Evolutionary conservation across 2,329 filamentous ascomycete genomes (phyloP), one percentile per base, ranked within the genome.

Genomic region (Boeremia exigua): DNA sequence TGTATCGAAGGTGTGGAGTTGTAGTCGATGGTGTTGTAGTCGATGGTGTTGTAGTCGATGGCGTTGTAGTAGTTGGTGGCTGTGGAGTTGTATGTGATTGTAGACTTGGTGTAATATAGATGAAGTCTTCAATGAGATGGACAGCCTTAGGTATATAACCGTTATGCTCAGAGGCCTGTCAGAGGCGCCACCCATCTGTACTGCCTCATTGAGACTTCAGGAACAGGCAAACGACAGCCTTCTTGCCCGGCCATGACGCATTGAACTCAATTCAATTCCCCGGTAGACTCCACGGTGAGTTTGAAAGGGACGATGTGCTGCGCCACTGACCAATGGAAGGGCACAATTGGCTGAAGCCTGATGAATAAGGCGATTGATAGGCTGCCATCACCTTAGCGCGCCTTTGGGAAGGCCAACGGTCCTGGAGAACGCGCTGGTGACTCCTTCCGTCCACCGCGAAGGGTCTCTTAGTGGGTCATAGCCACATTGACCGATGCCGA

Each of bases 161-260:
- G 53, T 56, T 54, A 15, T 15, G 37, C 51, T 60, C 61, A 64
- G 63, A 70, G 67, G 65, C 69, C 62, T 68, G 57, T 56, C 43
- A 49, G 58, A 67, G 59, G 60, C 64, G 62, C 66, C 61, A 63
- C 66, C 19, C 44, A 30, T 52, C 65, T 58, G 63, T 57, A 54
- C 42, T 59, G 60, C 50, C 53, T 42, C 56, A 46, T 56, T 62
- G 54, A 50, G 60, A 42, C 42, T 45, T 59, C 58, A 63, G 61
- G 56, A 49, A 64, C 67, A 68, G 64, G 69, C 59, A 66, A 57
- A 62, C 53, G 44, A 56, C 65, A 68, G 70, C 70, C 71, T 72
- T 60, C 50, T 67, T 66, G 70, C 67, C 52, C 40, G 40, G 25
- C 23, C 59, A 64, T 70, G 66, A 71, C 66, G 65, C 67, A 62